phyloP scores from a whole-genome alignment of 2,329 filamentous ascomycete genomes.

The Rhexocercosporidium sp. region DNA sequence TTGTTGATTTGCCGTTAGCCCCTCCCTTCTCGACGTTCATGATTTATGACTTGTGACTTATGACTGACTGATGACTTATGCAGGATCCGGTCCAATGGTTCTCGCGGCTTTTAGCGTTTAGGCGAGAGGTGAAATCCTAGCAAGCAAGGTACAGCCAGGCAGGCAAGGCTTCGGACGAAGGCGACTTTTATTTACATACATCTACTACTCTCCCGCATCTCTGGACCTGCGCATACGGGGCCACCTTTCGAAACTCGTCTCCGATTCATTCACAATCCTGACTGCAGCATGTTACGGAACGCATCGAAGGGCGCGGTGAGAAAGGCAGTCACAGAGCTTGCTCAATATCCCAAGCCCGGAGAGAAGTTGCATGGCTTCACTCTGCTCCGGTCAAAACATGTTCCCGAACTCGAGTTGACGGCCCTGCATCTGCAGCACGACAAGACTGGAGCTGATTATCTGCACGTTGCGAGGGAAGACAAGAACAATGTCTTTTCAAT shows the following conservation, averaged over 20 bases:
- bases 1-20: conserved; percentile 28
- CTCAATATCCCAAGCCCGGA: conserved; percentile 77
- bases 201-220: too few relatives aligned
- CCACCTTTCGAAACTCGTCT: not conserved
- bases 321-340: conserved; percentile 76
- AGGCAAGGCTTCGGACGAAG: not conserved
- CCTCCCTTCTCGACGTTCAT: conserved; percentile 13
- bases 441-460: conserved; percentile 93
- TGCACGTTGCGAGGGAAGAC: conserved; percentile 93
- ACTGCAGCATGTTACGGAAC: conserved; percentile 55
- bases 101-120: conserved; percentile 10
- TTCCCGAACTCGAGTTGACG: conserved; percentile 91
- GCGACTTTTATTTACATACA: not conserved
- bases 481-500: conserved; percentile 99
- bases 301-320: conserved; percentile 53
- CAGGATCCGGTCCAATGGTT: conserved; percentile 12
- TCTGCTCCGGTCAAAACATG: conserved; percentile 84
- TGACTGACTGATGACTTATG: too few relatives aligned
- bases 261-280: not conserved
- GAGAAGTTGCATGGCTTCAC: conserved; percentile 94
- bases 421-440: conserved; percentile 91
- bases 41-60: too few relatives aligned
- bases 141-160: not conserved
- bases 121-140: conserved; percentile 15
- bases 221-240: not conserved